Evolutionary conservation across 192 early-diverging fungal genomes (phyloP).

Genomic region (Funneliformis mosseae): DNA sequence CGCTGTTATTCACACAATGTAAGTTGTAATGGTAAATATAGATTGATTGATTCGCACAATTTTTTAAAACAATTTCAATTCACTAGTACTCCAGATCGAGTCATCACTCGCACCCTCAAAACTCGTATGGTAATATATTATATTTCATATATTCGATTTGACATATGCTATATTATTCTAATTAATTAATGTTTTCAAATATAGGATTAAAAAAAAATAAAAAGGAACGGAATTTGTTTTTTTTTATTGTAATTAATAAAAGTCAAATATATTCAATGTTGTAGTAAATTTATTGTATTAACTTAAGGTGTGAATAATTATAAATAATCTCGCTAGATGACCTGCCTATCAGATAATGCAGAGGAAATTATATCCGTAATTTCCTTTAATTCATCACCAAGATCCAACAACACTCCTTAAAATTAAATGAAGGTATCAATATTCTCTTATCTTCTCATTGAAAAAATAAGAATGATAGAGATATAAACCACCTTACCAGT

Average conservation of each 20-base stretch:
- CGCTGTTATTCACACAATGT: conserved; percentile 91
- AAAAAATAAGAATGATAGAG: neutral
- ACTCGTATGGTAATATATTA: neutral
- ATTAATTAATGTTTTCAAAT: no score
- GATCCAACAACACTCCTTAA: conserved; percentile 50
- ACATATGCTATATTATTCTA: neutral
- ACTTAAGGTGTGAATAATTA: neutral
- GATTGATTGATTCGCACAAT: neutral
- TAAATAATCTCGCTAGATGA: neutral
- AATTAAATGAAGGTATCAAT: neutral
- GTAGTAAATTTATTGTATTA: neutral
- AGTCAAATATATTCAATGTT: no score
- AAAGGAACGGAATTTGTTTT: no score
- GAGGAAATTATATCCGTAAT: conserved; percentile 50
- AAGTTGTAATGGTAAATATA: conserved; percentile 35
- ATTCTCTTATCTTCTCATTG: no score
- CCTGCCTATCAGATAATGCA: conserved; percentile 50
- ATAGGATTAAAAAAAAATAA: no score
- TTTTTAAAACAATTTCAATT: neutral
- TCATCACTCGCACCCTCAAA: neutral
- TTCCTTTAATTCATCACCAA: conserved; percentile 51
- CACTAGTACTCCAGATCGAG: neutral
- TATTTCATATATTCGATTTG: neutral
- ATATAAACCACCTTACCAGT: conserved; percentile 49
- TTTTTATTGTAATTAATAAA: no score